A percentile compares a stretch with the other conserved stretches of the same genome.
Conservation (phyloP, 305 asterid species). For the Fraxinus dipetala region DNA sequence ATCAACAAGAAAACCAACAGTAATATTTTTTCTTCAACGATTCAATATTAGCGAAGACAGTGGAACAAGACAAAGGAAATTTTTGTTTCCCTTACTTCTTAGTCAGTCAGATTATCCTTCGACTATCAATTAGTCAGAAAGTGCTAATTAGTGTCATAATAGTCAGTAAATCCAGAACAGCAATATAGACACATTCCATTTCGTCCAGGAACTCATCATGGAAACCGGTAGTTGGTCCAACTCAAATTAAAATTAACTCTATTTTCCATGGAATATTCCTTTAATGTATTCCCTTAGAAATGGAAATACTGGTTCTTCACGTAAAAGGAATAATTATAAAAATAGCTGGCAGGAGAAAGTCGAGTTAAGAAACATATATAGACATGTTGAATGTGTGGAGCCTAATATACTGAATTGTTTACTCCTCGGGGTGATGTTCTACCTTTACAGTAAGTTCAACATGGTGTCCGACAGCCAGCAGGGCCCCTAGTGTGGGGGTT, state of each 20-base stretch:
- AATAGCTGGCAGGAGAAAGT: neutral
- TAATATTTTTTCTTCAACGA: neutral
- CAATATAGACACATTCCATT: neutral
- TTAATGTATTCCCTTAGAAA: neutral
- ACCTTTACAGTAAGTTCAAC: neutral
- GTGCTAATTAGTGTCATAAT: neutral
- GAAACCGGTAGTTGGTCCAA: neutral
- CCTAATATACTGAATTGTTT: neutral
- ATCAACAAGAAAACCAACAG: neutral
- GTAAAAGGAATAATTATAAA: neutral
- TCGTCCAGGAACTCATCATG: neutral
- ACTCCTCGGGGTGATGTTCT: neutral
- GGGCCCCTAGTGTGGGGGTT: neutral
- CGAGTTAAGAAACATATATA: neutral
- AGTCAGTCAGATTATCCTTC: neutral
- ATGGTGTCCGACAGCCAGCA: neutral
- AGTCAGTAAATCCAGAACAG: neutral
- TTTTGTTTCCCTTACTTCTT: neutral
- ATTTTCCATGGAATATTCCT: neutral
- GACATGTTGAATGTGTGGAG: neutral
- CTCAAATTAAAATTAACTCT: neutral
- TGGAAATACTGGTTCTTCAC: neutral
- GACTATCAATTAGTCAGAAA: neutral
- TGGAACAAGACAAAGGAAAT: neutral
- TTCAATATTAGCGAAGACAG: neutral